Conservation (phyloP, 2,329 filamentous ascomycete genomes). For the Monilinia polystroma region DNA sequence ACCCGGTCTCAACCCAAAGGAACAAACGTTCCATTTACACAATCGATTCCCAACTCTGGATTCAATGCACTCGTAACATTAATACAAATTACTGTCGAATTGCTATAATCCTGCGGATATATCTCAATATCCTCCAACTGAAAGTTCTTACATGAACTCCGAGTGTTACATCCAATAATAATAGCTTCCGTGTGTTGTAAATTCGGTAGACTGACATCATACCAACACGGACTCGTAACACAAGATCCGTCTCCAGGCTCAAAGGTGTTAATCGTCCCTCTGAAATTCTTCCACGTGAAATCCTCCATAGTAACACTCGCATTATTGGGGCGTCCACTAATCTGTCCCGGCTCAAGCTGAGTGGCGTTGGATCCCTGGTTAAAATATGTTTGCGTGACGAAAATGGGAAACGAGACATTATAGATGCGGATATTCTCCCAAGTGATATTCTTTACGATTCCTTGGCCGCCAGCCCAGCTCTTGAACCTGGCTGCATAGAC, state of each 20-base stretch:
- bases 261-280: conserved; percentile 45
- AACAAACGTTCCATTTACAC: conserved; percentile 41
- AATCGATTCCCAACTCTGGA: conserved; percentile 41
- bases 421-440: conserved; percentile 47
- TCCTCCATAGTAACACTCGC: conserved; percentile 45
- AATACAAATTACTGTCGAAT: conserved; percentile 41
- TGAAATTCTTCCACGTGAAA: conserved; percentile 46
- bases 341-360: conserved; percentile 34
- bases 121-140: conserved; percentile 40
- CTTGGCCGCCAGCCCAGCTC: conserved; percentile 46
- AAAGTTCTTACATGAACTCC: conserved; percentile 43
- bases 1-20: conserved; percentile 2
- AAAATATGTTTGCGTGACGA: conserved; percentile 48
- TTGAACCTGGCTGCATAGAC: conserved; percentile 48
- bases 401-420: conserved; percentile 49
- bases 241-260: conserved; percentile 47
- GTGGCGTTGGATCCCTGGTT: conserved; percentile 43
- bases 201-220: conserved; percentile 43
- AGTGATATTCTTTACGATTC: conserved; percentile 45
- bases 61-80: conserved; percentile 41
- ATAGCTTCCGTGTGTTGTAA: conserved; percentile 45
- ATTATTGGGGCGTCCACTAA: conserved; percentile 41
- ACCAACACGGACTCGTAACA: conserved; percentile 47
- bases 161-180: conserved; percentile 46
- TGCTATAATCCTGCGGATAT: conserved; percentile 37